These are phyloP conservation scores for Populus trichocarpa DNA, from an alignment of 441 rosid species.

Conservation along the genomic window DNA sequence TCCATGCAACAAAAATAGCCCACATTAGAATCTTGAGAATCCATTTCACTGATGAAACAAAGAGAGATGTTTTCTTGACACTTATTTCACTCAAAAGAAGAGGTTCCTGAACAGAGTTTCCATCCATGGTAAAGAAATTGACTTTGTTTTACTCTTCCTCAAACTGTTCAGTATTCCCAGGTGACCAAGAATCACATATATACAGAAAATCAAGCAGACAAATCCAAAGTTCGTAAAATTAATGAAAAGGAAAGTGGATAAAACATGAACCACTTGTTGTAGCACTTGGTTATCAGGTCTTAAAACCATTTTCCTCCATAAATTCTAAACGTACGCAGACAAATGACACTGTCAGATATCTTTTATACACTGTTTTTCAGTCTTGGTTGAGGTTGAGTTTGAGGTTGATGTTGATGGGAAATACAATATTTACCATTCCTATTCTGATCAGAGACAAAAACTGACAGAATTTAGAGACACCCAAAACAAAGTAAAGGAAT, in stretches of 20 bases:
- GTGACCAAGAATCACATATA: neutral
- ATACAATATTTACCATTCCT: neutral
- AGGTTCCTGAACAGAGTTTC: slow-evolving; percentile 31
- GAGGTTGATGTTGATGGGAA: slow-evolving; percentile 1
- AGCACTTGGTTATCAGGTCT: neutral
- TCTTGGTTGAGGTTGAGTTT: neutral
- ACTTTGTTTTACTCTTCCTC: neutral
- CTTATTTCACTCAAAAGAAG: slow-evolving; percentile 25
- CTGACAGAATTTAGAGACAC: neutral
- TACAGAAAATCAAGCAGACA: neutral
- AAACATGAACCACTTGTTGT: neutral
- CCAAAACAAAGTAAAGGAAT: neutral
- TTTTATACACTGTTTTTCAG: too few species aligned
- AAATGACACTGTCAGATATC: neutral
- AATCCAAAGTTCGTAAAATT: slow-evolving; percentile 14
- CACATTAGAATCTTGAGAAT: slow-evolving; percentile 49
- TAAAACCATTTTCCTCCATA: slow-evolving; percentile 4
- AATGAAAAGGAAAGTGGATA: neutral
- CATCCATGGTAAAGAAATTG: slow-evolving; percentile 33
- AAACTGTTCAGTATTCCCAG: neutral
- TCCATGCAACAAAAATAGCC: slow-evolving; percentile 59
- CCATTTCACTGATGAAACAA: slow-evolving; percentile 48
- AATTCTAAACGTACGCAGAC: neutral
- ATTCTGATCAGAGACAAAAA: neutral
- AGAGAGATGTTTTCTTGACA: slow-evolving; percentile 22